A percentile compares a stretch with the other conserved stretches of the same genome.
Evolutionary conservation across 2,329 filamentous ascomycete genomes (phyloP).

Genomic region (Lachnellula suecica): DNA sequence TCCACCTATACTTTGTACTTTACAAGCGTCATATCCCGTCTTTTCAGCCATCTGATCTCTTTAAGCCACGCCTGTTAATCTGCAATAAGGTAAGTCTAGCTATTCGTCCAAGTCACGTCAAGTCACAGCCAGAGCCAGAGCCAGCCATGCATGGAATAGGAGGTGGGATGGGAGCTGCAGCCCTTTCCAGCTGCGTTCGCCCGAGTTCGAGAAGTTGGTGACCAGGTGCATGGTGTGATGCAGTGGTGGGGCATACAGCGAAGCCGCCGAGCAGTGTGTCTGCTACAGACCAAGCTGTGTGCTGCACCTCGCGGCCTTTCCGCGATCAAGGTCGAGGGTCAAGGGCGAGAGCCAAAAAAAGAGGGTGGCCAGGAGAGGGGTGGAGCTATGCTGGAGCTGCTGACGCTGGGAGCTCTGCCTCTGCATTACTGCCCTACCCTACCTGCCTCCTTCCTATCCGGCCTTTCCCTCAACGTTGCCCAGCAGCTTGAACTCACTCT

Average conservation of each 20-base stretch:
- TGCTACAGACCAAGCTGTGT: no score
- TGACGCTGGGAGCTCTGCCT: not conserved
- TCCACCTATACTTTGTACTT: constrained; percentile 16
- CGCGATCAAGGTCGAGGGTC: not conserved
- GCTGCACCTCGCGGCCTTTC: not conserved
- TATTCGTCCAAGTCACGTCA: no score
- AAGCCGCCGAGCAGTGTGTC: no score
- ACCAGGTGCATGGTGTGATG: constrained; percentile 1
- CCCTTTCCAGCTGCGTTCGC: no score
- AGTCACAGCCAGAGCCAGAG: no score
- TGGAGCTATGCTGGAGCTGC: not conserved
- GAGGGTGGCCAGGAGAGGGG: not conserved
- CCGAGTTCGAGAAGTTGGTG: constrained; percentile 2
- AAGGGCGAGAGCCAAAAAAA: not conserved
- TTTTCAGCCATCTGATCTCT: not conserved
- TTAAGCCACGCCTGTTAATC: not conserved
- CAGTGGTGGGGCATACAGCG: constrained; percentile 6
- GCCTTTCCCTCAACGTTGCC: not conserved
- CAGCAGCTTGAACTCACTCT: not conserved
- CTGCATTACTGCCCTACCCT: not conserved
- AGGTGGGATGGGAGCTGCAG: not conserved
- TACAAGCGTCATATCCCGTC: constrained; percentile 2
- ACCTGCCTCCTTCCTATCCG: not conserved
- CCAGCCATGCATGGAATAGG: not conserved
- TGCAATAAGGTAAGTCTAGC: not conserved